phyloP scores from a whole-genome alignment of 805 yeast genomes.

The Ogataea trehalophila region DNA sequence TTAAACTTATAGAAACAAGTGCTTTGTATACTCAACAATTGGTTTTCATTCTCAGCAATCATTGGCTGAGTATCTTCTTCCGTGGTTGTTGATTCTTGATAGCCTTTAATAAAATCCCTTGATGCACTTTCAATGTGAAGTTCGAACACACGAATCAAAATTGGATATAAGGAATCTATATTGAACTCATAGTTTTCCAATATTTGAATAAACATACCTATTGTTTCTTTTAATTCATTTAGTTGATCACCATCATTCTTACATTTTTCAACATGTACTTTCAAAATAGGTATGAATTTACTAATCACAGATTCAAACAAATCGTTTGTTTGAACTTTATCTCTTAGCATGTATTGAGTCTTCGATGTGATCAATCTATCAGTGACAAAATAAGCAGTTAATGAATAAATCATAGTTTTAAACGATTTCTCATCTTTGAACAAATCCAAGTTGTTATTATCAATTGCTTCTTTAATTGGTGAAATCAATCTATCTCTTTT shows the following conservation, averaged over 20 bases:
- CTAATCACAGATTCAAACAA: slow-evolving; percentile 69
- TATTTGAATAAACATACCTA: slow-evolving; percentile 71
- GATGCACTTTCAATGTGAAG: slow-evolving; percentile 55
- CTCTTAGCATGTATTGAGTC: slow-evolving; percentile 60
- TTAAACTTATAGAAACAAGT: slow-evolving; percentile 29
- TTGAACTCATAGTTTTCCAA: slow-evolving; percentile 69
- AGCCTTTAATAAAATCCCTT: slow-evolving; percentile 54
- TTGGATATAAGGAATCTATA: slow-evolving; percentile 53
- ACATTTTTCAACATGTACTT: slow-evolving; percentile 40
- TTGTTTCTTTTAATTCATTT: slow-evolving; percentile 49
- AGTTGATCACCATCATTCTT: slow-evolving; percentile 40
- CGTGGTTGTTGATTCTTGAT: slow-evolving; percentile 49
- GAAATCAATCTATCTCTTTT: slow-evolving; percentile 68
- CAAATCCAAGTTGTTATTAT: slow-evolving; percentile 25
- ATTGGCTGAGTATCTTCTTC: slow-evolving; percentile 90
- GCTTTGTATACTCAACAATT: slow-evolving; percentile 57
- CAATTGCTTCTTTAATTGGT: slow-evolving; percentile 44
- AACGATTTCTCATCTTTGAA: slow-evolving; percentile 39
- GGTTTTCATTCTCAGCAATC: slow-evolving; percentile 51
- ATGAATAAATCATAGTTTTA: slow-evolving; percentile 51
- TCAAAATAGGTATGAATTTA: slow-evolving; percentile 56
- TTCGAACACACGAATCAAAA: slow-evolving; percentile 54
- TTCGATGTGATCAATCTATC: slow-evolving; percentile 65
- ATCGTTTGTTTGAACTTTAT: slow-evolving; percentile 58
- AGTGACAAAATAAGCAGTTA: slow-evolving; percentile 72